These are phyloP conservation scores for Anisodus acutangulus DNA, from an alignment of 257 asterid genomes.

Conservation along the genomic window DNA sequence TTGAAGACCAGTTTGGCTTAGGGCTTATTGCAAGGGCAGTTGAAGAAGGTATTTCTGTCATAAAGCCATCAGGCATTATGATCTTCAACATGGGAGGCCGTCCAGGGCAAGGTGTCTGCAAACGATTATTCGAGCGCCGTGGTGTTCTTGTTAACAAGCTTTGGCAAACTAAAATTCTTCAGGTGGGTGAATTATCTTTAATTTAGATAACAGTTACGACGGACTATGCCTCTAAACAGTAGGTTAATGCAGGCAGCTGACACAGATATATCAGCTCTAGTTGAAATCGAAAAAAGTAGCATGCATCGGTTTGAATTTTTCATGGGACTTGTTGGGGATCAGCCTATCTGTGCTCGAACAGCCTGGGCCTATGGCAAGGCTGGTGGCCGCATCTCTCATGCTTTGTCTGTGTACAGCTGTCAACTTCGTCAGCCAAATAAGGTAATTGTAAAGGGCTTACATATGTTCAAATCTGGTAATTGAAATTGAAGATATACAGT, in stretches of 20 bases:
- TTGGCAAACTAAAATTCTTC: slow-evolving; percentile 99
- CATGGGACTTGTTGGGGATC: slow-evolving; percentile 99
- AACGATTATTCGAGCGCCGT: slow-evolving; percentile 97
- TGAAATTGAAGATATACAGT: neutral
- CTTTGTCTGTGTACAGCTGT: slow-evolving; percentile 94
- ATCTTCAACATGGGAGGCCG: slow-evolving; percentile 99
- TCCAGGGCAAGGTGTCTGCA: slow-evolving; percentile 97
- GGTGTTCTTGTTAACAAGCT: slow-evolving; percentile 89
- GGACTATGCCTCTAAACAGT: slow-evolving; percentile 39
- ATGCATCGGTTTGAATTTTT: slow-evolving; percentile 98
- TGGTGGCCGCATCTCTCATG: slow-evolving; percentile 97
- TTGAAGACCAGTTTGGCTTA: slow-evolving; percentile 98
- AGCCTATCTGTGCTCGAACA: slow-evolving; percentile 96
- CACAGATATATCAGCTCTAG: slow-evolving; percentile 96
- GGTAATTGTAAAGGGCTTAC: slow-evolving; percentile 42
- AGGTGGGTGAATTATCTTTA: slow-evolving; percentile 52
- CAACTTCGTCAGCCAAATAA: slow-evolving; percentile 89
- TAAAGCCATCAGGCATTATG: slow-evolving; percentile 96
- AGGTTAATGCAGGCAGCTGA: slow-evolving; percentile 87
- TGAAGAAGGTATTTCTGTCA: slow-evolving; percentile 97
- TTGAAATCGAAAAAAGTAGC: slow-evolving; percentile 95
- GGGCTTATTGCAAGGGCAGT: slow-evolving; percentile 99
- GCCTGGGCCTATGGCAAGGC: slow-evolving; percentile 98
- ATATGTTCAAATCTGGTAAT: slow-evolving; percentile 13
- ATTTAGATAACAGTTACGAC: slow-evolving; percentile 25